Evolutionary conservation across 306 rosid species (phyloP), one percentile per base, ranked within the genome.

Genomic region (Begonia loranthoides): DNA sequence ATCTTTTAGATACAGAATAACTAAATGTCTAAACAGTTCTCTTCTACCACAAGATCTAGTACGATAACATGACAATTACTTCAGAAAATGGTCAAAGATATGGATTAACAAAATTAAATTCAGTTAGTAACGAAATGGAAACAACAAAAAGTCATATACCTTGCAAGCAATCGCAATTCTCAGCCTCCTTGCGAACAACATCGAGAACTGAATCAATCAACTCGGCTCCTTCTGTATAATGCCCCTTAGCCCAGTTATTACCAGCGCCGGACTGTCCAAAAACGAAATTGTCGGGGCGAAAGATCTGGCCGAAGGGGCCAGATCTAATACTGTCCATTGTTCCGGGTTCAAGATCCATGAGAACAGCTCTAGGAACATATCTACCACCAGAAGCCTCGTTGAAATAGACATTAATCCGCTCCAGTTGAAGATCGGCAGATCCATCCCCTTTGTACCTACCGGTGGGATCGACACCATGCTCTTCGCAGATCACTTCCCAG

Each of bases 261-360:
- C 95, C 95, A 9, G 95, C 95, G 15, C 95, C 95, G 51, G 93
- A 82, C 72, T 87, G 95, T 7, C 93, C 95, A 52, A 87, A 87
- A 51, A 87, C 93, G 59, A 87, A 87, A 76, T 87, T 87, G 49
- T 87, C 95, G 9, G 95, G 94, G 14, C 96, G 84, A 48, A 87
- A 87, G 66, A 87, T 79, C 84, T 82, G 88, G 28, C 96, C 96
- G 41, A 40, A 87, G 0, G 84, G 94, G 14, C 96, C 94, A 58
- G 96, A 87, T 83, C 96, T 76, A 82, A 87, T 87, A 61, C 96
- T 87, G 45, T 87, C 96, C 96, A 87, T 87, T 45, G 96, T 87
- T 0, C 96, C 94, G 2, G 96, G 96, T 24, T 87, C 96, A 10
- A 87, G 90, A 78, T 87, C 96, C 90, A 87, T 80, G 43, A 87